Percentiles rank a stretch among this genome's conserved stretches.
Conservation (phyloP, 257 asterid genomes). For the Anisodus acutangulus region DNA sequence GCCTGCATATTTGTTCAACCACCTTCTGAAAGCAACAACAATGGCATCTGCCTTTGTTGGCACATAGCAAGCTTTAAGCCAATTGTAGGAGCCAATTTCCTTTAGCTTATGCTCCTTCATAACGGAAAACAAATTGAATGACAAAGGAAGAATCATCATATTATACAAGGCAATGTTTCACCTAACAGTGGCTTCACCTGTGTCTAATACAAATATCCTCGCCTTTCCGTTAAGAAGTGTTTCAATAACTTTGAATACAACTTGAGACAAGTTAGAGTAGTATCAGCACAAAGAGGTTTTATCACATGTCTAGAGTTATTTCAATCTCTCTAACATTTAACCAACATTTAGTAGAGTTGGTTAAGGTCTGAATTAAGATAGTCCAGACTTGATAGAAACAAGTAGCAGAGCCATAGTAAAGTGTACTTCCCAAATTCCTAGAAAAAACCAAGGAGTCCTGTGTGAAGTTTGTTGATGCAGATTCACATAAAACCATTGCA, state of each 20-base stretch:
- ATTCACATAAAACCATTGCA: too few relatives aligned
- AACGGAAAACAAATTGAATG: constrained; percentile 8
- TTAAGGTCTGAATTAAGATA: too few relatives aligned
- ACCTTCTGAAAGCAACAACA: constrained; percentile 62
- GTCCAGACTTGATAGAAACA: too few relatives aligned
- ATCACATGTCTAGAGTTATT: not conserved
- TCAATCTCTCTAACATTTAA: too few relatives aligned
- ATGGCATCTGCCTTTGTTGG: constrained; percentile 72
- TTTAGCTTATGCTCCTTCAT: constrained; percentile 59
- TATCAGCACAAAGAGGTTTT: not conserved
- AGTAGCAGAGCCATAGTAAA: too few relatives aligned
- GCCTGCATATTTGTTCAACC: constrained; percentile 77
- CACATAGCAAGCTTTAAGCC: constrained; percentile 70
- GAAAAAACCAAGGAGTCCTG: too few relatives aligned
- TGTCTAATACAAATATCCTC: not conserved
- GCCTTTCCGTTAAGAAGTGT: not conserved
- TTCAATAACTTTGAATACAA: not conserved
- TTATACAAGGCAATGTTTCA: not conserved
- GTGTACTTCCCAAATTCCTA: too few relatives aligned
- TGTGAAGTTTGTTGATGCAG: too few relatives aligned
- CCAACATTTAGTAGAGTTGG: too few relatives aligned
- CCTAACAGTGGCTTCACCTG: not conserved
- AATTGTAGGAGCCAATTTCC: constrained; percentile 61
- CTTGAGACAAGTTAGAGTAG: not conserved
- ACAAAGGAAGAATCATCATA: not conserved